A percentile compares a stretch with the other conserved stretches of the same genome.
These are phyloP conservation scores for Agaricus bisporus DNA, from an alignment of 768 basidiomycete genomes.

Conservation along the genomic window DNA sequence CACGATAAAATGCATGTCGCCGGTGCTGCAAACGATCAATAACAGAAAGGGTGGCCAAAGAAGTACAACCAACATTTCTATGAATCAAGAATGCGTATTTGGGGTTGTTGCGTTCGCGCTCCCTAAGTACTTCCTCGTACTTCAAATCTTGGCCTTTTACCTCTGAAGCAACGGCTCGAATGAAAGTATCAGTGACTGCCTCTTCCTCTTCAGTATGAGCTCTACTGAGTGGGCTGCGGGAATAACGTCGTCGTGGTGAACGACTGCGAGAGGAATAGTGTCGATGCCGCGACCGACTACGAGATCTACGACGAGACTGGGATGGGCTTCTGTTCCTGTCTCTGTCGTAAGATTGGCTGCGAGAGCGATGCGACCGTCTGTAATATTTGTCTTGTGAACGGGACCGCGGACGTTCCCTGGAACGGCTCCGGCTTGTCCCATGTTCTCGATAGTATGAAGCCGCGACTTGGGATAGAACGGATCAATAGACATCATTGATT, in stretches of 20 bases:
- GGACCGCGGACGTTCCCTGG: constrained; percentile 33
- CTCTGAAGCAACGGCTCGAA: constrained; percentile 81
- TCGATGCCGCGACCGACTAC: constrained; percentile 25
- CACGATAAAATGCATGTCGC: constrained; percentile 63
- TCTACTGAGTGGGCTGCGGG: constrained; percentile 44
- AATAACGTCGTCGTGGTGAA: constrained; percentile 42
- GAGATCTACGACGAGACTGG: constrained; percentile 27
- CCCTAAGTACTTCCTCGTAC: constrained; percentile 70
- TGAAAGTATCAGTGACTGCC: constrained; percentile 76
- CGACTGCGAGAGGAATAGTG: constrained; percentile 34
- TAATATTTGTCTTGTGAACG: constrained; percentile 33
- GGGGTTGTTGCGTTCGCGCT: constrained; percentile 73
- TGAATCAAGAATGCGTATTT: constrained; percentile 75
- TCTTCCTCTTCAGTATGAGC: constrained; percentile 50
- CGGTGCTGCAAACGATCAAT: constrained; percentile 45
- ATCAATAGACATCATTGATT: no score
- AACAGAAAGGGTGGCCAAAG: constrained; percentile 4
- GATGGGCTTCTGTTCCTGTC: constrained; percentile 39
- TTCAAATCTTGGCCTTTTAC: constrained; percentile 74
- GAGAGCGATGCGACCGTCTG: constrained; percentile 38
- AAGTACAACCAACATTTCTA: constrained; percentile 37
- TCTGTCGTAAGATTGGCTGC: constrained; percentile 37
- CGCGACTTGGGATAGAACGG: constrained; percentile 10
- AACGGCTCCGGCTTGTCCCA: constrained; percentile 28
- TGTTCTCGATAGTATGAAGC: constrained; percentile 13